Percentiles rank a stretch among this genome's conserved stretches.
Evolutionary conservation across 495 filamentous ascomycete genomes (phyloP).

Genomic region (Apodospora peruviana): DNA sequence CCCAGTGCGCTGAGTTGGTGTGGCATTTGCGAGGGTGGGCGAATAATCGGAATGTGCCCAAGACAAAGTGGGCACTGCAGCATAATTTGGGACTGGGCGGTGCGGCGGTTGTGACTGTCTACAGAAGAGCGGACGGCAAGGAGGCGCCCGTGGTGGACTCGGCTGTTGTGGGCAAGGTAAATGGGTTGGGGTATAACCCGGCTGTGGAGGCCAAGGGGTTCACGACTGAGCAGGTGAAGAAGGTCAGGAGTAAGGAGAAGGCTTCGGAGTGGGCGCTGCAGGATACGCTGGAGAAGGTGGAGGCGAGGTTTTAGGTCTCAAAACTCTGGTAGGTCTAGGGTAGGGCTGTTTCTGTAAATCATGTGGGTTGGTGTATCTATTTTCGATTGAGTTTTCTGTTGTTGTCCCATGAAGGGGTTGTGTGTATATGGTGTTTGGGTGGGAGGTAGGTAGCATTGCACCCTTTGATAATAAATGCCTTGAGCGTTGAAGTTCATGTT

Average conservation of each 20-base stretch:
- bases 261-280: constrained; percentile 68
- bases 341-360: neutral
- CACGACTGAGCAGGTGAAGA: constrained; percentile 65
- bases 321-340: neutral
- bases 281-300: constrained; percentile 66
- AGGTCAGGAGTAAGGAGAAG: constrained; percentile 63
- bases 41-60: constrained; percentile 71
- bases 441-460: too few relatives aligned
- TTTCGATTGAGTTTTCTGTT: too few relatives aligned
- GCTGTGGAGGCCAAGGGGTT: constrained; percentile 85
- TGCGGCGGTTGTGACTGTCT: constrained; percentile 85
- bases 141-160: constrained; percentile 49
- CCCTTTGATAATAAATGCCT: too few relatives aligned
- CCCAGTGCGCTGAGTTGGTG: constrained; percentile 91
- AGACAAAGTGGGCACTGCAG: constrained; percentile 71
- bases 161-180: constrained; percentile 55
- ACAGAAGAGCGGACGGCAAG: constrained; percentile 78
- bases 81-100: constrained; percentile 94
- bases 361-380: too few relatives aligned
- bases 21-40: constrained; percentile 98
- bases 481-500: too few relatives aligned
- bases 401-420: too few relatives aligned
- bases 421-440: too few relatives aligned
- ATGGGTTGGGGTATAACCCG: constrained; percentile 82
- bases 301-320: constrained; percentile 42